phyloP scores from a whole-genome alignment of 176 grass and related monocot species.

The Coix lacrymajobi region DNA sequence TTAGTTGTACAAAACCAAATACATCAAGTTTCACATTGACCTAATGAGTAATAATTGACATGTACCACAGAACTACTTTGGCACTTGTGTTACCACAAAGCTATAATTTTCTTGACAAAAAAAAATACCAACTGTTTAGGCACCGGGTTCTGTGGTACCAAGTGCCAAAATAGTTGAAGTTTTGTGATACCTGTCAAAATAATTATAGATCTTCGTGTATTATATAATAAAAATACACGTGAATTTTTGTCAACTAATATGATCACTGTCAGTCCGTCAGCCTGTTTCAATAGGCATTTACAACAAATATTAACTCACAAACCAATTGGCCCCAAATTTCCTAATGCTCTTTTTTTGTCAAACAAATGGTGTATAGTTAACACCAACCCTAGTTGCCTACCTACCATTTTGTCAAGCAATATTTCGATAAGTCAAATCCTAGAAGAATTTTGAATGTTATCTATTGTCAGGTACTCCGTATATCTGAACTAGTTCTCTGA shows the following conservation, averaged over 20 bases:
- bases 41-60: neutral
- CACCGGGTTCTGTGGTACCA: neutral
- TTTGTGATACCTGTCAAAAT: neutral
- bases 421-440: neutral
- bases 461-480: constrained; percentile 5
- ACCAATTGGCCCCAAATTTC: neutral
- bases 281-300: neutral
- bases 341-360: neutral
- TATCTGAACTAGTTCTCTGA: neutral
- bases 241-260: neutral
- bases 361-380: neutral
- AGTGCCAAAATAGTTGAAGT: neutral
- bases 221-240: neutral
- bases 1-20: neutral
- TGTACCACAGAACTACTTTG: neutral
- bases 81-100: neutral
- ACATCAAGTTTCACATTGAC: neutral
- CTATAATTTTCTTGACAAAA: neutral
- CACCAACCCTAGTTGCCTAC: neutral
- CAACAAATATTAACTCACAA: neutral
- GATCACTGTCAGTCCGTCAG: too few species aligned
- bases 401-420: neutral
- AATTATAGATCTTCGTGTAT: neutral
- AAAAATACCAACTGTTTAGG: neutral
- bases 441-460: neutral